A percentile compares a stretch with the other conserved stretches of the same genome.
phyloP scores from a whole-genome alignment of 148 eudicot species.

The Spergularia bocconei region DNA sequence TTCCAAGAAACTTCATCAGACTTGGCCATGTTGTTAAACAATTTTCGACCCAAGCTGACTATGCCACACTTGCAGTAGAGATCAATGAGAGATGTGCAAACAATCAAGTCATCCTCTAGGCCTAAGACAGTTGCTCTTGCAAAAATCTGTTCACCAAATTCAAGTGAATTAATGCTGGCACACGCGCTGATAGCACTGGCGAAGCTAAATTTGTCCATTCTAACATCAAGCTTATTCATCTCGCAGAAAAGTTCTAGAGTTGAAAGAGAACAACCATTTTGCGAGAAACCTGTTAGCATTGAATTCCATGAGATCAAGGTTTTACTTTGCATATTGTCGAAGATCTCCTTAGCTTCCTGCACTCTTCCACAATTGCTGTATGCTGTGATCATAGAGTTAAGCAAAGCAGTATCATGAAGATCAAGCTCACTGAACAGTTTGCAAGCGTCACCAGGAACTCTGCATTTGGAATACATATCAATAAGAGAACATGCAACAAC shows the following conservation, averaged over 20 bases:
- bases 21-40: constrained; percentile 54
- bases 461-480: constrained; percentile 73
- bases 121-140: constrained; percentile 62
- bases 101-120: constrained; percentile 54
- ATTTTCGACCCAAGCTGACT: constrained; percentile 47
- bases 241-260: constrained; percentile 55
- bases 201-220: constrained; percentile 57
- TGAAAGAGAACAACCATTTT: constrained; percentile 62
- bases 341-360: constrained; percentile 67
- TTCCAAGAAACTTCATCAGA: constrained; percentile 75
- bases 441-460: constrained; percentile 55
- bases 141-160: constrained; percentile 74
- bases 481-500: constrained; percentile 60
- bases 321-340: constrained; percentile 51
- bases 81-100: constrained; percentile 72
- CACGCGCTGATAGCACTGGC: constrained; percentile 85
- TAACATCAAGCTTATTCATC: constrained; percentile 53
- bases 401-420: constrained; percentile 62
- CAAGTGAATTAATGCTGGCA: constrained; percentile 63
- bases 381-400: constrained; percentile 81
- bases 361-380: constrained; percentile 70
- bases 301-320: constrained; percentile 91
- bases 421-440: constrained; percentile 60
- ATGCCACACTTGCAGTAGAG: constrained; percentile 87
- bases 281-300: constrained; percentile 71